Percentiles rank a stretch among this genome's conserved stretches.
Evolutionary conservation across 2,329 filamentous ascomycete species (phyloP).

Genomic region (Sarocladium oryzae): DNA sequence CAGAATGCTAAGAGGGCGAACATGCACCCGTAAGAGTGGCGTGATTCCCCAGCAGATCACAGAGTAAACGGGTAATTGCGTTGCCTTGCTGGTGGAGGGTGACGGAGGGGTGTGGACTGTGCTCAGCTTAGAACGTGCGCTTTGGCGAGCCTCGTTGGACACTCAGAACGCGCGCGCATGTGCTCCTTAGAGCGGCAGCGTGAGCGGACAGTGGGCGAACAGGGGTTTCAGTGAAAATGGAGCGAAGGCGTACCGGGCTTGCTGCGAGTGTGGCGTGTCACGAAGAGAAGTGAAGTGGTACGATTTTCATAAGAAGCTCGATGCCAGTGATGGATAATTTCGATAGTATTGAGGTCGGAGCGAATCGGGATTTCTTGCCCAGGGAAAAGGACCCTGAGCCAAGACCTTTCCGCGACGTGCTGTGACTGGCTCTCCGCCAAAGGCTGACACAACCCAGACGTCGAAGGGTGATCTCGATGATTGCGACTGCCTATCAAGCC

Average conservation of each 20-base stretch:
- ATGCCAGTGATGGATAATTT: not conserved
- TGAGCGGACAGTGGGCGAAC: not conserved
- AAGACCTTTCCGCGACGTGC: too few relatives aligned
- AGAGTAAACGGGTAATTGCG: not conserved
- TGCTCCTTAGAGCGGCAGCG: not conserved
- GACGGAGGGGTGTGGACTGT: slow-evolving; percentile 5
- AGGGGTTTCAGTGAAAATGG: slow-evolving; percentile 3
- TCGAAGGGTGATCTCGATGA: not conserved
- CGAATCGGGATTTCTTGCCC: not conserved
- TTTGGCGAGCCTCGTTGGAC: not conserved
- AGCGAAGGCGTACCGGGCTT: not conserved
- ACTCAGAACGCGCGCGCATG: not conserved
- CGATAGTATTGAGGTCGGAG: not conserved
- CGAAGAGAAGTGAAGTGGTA: not conserved
- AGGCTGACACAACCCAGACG: not conserved
- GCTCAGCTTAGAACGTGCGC: not conserved
- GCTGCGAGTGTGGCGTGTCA: slow-evolving; percentile 6
- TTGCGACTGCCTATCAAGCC: not conserved
- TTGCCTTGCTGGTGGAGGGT: slow-evolving; percentile 5
- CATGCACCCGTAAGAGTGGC: slow-evolving; percentile 8
- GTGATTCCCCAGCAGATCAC: slow-evolving; percentile 8
- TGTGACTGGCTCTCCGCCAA: too few relatives aligned
- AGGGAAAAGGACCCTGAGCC: not conserved
- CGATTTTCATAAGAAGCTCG: slow-evolving; percentile 1
- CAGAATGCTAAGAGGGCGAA: not conserved